Conservation (phyloP, 345 rosid genomes). For the Turnera subulata region DNA sequence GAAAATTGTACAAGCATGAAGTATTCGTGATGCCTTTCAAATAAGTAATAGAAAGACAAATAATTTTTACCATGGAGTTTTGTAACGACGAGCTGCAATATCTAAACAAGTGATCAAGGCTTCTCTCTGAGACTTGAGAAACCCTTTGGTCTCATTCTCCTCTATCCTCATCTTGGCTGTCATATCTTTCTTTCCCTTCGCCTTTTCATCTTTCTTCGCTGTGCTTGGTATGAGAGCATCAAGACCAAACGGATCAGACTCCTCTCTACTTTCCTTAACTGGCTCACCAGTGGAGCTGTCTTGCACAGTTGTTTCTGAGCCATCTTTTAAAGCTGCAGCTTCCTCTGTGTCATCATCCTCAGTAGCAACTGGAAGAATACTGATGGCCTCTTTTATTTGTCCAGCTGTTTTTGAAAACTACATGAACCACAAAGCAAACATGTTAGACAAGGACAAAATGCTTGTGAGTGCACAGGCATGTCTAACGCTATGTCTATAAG, state of each 20-base stretch:
- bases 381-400: slow-evolving; percentile 57
- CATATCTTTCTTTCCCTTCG: slow-evolving; percentile 52
- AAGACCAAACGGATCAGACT: slow-evolving; percentile 92
- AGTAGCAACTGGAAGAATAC: slow-evolving; percentile 64
- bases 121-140: slow-evolving; percentile 72
- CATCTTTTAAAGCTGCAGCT: slow-evolving; percentile 61
- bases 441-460: not conserved
- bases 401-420: slow-evolving; percentile 82
- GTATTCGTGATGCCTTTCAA: too few relatives aligned
- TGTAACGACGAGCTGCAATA: slow-evolving; percentile 88
- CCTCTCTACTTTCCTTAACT: slow-evolving; percentile 38
- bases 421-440: not conserved
- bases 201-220: slow-evolving; percentile 52
- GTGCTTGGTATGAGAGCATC: slow-evolving; percentile 58
- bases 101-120: slow-evolving; percentile 82
- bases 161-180: slow-evolving; percentile 36
- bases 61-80: slow-evolving; percentile 61
- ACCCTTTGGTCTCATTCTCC: slow-evolving; percentile 54
- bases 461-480: too few relatives aligned
- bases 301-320: slow-evolving; percentile 26
- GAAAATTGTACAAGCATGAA: not conserved
- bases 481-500: not conserved
- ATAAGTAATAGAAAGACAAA: not conserved
- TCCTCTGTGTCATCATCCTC: slow-evolving; percentile 75
- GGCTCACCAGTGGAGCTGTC: slow-evolving; percentile 27